Base-by-base conservation (phyloP, 768 basidiomycete genomes). In the Phlebiopsis flavidoalba region DNA sequence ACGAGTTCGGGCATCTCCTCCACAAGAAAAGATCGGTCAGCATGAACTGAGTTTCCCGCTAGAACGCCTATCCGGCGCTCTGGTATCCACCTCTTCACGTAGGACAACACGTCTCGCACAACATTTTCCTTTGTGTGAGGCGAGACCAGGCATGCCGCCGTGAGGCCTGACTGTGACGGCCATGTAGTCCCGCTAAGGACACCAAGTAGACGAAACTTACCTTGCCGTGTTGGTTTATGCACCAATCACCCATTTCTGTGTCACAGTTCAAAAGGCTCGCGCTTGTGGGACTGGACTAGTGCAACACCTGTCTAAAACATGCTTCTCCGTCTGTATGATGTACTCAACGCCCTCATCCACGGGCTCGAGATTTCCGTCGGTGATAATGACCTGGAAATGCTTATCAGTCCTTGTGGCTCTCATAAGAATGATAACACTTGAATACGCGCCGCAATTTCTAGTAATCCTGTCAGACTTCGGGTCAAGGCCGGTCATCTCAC, bases 21-120 rank as follows among this genome's bases (percentile, higher is more conserved):
- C 3, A 75, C 77, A 26, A 94, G 76, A 70, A 94, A 94, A 3
- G 75, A 72, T 57, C 82, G 80, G 73, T 97, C 94, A 1, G 83
- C 84, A 69, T 97, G 92, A 2, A 96, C 90, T 11, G 91, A 89
- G 68, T 81, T 95, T 14, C 95, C 95, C 5, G 95, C 92, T n/a
- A 94, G 80, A 8, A 92, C 80, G 1, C 81, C 92, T 6, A 73
- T 76, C 40, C 79, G 75, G 60, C 77, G 76, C 15, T 79, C 71
- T 12, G 95, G 94, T 37, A 97, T 77, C 92, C 94, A 93, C 69
- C 81, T 84, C 74, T 89, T 85, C 69, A 98, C 84, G 70, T 98
- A 97, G 1, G 76, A 74, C 19, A 93, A 74, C 3, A 95, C 86
- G 19, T 79, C 71, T 21, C 78, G 67, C 11, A 82, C 74, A 2